phyloP scores from a whole-genome alignment of 1,139 yeast genomes.

The Magnusiomyces paraingens region DNA sequence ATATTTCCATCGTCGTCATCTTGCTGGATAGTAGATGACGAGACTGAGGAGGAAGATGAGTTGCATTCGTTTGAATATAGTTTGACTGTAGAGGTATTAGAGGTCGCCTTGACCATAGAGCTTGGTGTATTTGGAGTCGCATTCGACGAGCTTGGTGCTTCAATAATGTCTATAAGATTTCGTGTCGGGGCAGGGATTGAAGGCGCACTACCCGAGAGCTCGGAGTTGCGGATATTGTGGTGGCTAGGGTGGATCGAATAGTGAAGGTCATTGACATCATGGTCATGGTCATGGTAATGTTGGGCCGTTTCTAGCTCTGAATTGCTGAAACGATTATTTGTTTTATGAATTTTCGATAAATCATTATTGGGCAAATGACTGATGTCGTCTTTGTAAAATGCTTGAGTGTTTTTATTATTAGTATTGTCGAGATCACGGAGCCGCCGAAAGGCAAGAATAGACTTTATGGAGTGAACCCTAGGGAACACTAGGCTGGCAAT shows the following conservation, averaged over 20 bases:
- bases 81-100: background rate
- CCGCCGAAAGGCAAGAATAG: background rate
- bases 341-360: background rate
- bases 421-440: background rate
- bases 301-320: background rate
- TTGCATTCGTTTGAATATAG: background rate
- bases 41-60: background rate
- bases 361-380: background rate
- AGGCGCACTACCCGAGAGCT: background rate
- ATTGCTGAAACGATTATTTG: background rate
- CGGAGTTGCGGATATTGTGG: background rate
- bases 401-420: background rate
- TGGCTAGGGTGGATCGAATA: background rate
- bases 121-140: background rate
- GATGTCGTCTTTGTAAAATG: background rate
- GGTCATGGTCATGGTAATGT: background rate
- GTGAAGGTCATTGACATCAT: background rate
- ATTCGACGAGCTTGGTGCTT: background rate
- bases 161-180: background rate
- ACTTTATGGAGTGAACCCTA: constrained; percentile 4
- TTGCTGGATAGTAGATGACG: background rate
- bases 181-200: background rate
- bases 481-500: constrained; percentile 7
- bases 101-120: background rate
- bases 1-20: background rate